Evolutionary conservation across 495 filamentous ascomycete species (phyloP).

Genomic region (Pseudevernia furfuracea): DNA sequence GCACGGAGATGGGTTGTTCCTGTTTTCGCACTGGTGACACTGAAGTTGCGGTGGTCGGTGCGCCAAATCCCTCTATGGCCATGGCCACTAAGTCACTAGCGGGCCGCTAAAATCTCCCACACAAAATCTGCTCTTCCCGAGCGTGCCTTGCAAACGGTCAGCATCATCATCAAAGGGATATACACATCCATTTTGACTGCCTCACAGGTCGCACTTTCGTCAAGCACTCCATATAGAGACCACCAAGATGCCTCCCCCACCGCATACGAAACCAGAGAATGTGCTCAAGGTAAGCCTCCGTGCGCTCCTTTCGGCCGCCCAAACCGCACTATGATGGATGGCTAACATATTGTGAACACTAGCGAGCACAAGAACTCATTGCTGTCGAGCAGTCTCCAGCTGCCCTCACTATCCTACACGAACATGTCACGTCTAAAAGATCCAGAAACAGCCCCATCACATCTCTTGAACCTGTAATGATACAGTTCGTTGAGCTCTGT

Average conservation of each 20-base stretch:
- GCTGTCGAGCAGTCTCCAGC: conserved; percentile 88
- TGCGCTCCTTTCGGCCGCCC: not conserved
- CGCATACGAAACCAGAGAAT: conserved; percentile 97
- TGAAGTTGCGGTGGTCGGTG: not conserved
- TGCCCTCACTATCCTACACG: conserved; percentile 89
- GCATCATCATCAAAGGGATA: not conserved
- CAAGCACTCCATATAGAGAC: not conserved
- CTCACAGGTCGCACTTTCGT: not conserved
- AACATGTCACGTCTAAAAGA: conserved; percentile 97
- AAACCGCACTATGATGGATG: conserved; percentile 14
- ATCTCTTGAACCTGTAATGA: conserved; percentile 95
- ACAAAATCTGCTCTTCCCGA: not conserved
- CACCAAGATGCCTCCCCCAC: conserved; percentile 80
- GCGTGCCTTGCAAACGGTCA: not conserved
- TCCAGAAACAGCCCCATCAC: conserved; percentile 96
- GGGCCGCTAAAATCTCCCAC: not conserved
- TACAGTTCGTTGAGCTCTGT: conserved; percentile 91
- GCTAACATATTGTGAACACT: conserved; percentile 17
- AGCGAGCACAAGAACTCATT: conserved; percentile 95
- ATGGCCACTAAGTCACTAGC: not conserved
- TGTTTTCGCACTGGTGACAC: not conserved
- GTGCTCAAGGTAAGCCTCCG: conserved; percentile 67
- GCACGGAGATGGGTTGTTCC: not conserved
- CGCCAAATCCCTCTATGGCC: not conserved
- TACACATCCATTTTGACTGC: conserved; percentile 1